phyloP scores from a whole-genome alignment of 108 stramenopile species.

The Pseudonitzschia multistriata region DNA sequence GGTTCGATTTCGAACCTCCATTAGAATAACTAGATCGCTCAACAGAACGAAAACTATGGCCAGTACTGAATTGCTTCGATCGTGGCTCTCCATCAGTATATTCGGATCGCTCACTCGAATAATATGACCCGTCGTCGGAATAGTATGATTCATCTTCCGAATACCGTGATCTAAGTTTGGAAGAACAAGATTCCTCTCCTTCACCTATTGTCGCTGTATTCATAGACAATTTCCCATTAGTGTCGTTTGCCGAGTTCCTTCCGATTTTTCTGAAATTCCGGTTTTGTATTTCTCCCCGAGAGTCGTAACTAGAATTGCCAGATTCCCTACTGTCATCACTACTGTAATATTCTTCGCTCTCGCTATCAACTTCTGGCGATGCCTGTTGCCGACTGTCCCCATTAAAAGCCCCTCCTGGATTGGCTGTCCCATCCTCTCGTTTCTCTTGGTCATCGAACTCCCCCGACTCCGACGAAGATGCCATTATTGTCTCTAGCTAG shows the following conservation, averaged over 20 bases:
- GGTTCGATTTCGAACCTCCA: neutral
- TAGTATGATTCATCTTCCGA: constrained; percentile 16
- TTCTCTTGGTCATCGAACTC: constrained; percentile 9
- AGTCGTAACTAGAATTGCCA: constrained; percentile 9
- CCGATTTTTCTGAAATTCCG: neutral
- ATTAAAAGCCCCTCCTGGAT: constrained; percentile 14
- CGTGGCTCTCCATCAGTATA: constrained; percentile 20
- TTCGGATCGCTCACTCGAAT: constrained; percentile 1
- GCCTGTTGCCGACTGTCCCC: neutral
- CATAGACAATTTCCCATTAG: neutral
- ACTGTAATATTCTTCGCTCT: constrained; percentile 4
- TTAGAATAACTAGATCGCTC: constrained; percentile 14
- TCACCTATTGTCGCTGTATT: neutral
- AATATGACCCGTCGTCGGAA: constrained; percentile 4
- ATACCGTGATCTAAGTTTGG: constrained; percentile 8
- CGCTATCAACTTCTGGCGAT: neutral
- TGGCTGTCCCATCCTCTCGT: constrained; percentile 9
- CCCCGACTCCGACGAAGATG: neutral
- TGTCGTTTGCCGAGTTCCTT: too few species aligned
- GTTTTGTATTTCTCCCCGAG: neutral
- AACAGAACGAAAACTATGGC: too few species aligned
- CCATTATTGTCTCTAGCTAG: neutral
- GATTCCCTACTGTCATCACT: constrained; percentile 16
- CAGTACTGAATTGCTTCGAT: neutral
- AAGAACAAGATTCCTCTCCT: constrained; percentile 2